phyloP scores from a whole-genome alignment of 495 filamentous ascomycete species.

The Lasiosphaeris hirsuta region DNA sequence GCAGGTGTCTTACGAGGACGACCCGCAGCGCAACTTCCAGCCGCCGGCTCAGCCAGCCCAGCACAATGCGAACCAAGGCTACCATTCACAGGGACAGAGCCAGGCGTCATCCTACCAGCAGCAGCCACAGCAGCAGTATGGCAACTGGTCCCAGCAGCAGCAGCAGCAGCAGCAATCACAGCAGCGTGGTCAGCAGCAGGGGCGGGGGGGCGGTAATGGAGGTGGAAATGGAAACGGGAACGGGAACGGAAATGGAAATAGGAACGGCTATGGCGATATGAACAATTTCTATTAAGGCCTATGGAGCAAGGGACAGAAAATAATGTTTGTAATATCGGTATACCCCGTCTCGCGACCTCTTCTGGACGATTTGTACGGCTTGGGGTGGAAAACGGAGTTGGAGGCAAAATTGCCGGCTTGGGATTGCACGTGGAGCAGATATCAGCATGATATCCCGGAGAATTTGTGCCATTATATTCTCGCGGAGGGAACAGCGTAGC shows the following conservation, averaged over 20 bases:
- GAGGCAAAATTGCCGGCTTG: neutral
- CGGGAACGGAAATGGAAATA: slow-evolving; percentile 2
- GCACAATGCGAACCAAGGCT: slow-evolving; percentile 13
- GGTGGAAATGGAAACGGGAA: neutral
- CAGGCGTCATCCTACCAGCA: slow-evolving; percentile 23
- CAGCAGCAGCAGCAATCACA: slow-evolving; percentile 2
- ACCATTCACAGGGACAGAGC: slow-evolving; percentile 14
- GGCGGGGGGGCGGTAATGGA: too few species aligned
- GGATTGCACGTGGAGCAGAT: neutral
- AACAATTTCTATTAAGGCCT: slow-evolving; percentile 6
- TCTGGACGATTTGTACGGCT: neutral
- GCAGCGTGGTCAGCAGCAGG: slow-evolving; percentile 20
- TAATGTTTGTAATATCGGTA: neutral
- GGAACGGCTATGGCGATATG: slow-evolving; percentile 1
- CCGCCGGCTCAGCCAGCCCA: slow-evolving; percentile 19
- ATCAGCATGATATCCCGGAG: neutral
- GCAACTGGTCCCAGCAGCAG: neutral
- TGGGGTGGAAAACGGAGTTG: neutral
- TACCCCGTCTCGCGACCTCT: neutral
- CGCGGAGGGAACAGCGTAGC: too few species aligned
- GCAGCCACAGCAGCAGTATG: slow-evolving; percentile 18
- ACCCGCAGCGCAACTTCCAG: slow-evolving; percentile 16
- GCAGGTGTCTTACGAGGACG: slow-evolving; percentile 43
- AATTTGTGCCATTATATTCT: too few species aligned
- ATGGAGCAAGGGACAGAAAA: too few species aligned